Percentiles rank a stretch among this genome's conserved stretches.
Evolutionary conservation across 306 rosid species (phyloP).

Genomic region (Sindora glabra): DNA sequence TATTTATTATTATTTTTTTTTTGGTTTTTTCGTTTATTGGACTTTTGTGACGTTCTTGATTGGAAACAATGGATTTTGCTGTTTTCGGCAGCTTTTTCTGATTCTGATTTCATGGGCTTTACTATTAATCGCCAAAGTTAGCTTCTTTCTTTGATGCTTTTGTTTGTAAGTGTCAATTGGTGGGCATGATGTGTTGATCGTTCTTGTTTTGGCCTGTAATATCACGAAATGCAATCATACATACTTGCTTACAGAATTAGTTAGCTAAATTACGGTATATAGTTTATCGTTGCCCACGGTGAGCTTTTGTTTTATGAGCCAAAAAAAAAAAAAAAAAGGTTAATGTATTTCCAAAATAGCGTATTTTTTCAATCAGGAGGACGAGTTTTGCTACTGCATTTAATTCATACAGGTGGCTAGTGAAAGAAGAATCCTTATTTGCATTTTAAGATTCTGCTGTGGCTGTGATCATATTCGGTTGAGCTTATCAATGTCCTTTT

Average conservation of each 20-base stretch:
- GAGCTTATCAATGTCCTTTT: no score
- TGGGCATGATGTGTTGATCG: neutral
- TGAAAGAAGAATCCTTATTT: neutral
- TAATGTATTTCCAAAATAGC: no score
- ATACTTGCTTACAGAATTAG: neutral
- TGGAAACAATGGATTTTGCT: neutral
- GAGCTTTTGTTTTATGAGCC: neutral
- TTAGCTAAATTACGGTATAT: neutral
- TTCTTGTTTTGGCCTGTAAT: neutral
- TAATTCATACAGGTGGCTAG: neutral
- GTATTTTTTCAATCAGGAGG: neutral
- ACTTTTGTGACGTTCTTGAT: neutral
- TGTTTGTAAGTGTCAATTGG: neutral
- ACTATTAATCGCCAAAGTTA: neutral
- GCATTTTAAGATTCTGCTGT: neutral
- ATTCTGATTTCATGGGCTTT: neutral
- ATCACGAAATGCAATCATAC: neutral
- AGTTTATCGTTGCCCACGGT: neutral
- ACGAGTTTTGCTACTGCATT: neutral
- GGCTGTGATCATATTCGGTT: neutral
- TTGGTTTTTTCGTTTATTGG: neutral
- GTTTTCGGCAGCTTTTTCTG: neutral
- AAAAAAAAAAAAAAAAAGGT: neutral
- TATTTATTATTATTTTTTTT: neutral
- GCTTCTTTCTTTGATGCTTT: slow-evolving; percentile 2